These are phyloP conservation scores for Malbranchea cinnamomea DNA, from an alignment of 2,329 filamentous ascomycete genomes.

Conservation along the genomic window DNA sequence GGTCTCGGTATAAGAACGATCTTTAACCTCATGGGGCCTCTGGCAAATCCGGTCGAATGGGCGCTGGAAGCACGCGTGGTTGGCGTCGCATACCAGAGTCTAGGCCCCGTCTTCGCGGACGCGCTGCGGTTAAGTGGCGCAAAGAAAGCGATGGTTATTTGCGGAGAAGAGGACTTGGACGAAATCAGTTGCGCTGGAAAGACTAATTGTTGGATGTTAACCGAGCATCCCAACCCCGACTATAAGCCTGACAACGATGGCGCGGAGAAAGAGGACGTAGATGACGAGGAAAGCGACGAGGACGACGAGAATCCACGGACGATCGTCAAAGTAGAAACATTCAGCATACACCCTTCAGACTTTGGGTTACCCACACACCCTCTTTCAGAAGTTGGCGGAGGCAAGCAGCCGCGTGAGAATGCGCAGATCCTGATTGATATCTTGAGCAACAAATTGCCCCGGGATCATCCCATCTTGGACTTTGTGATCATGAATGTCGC, in stretches of 20 bases:
- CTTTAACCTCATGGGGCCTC: slow-evolving; percentile 88
- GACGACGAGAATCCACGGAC: slow-evolving; percentile 26
- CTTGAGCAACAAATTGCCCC: slow-evolving; percentile 54
- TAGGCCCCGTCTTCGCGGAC: slow-evolving; percentile 80
- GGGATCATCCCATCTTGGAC: slow-evolving; percentile 71
- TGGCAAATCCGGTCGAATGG: slow-evolving; percentile 79
- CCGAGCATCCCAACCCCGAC: slow-evolving; percentile 33
- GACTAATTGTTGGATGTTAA: slow-evolving; percentile 78
- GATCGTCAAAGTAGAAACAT: slow-evolving; percentile 52
- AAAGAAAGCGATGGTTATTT: slow-evolving; percentile 77
- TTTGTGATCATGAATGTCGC: slow-evolving; percentile 94
- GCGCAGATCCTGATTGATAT: slow-evolving; percentile 69
- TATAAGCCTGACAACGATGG: slow-evolving; percentile 22
- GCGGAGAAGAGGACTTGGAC: slow-evolving; percentile 86
- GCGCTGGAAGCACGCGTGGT: slow-evolving; percentile 78
- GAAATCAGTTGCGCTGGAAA: slow-evolving; percentile 84
- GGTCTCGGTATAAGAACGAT: slow-evolving; percentile 90
- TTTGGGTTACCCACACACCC: slow-evolving; percentile 70
- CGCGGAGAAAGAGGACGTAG: slow-evolving; percentile 30
- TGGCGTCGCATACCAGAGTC: slow-evolving; percentile 76
- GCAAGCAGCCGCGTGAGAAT: slow-evolving; percentile 75
- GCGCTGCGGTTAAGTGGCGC: slow-evolving; percentile 62
- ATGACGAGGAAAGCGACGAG: slow-evolving; percentile 23
- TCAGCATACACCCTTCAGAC: slow-evolving; percentile 65
- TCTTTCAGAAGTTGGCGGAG: slow-evolving; percentile 63